Percentiles rank a stretch among this genome's conserved stretches.
These are phyloP conservation scores for Apiospora pterosperma DNA, from an alignment of 2,329 filamentous ascomycete genomes.

Conservation along the genomic window DNA sequence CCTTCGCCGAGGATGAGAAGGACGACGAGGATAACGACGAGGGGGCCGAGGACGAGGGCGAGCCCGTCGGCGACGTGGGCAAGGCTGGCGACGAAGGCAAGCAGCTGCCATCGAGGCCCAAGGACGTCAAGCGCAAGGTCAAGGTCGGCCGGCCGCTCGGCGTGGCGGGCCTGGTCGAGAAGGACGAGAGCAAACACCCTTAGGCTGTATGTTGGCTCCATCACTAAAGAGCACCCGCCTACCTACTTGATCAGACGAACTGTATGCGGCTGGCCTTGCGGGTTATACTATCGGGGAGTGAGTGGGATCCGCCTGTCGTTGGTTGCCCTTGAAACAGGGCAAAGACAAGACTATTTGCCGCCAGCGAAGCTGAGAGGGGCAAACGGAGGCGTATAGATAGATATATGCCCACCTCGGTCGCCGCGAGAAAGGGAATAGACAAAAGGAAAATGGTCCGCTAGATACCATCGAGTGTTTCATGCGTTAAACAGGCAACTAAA, in stretches of 20 bases:
- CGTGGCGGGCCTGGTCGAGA: conserved; percentile 74
- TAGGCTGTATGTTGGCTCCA: conserved; percentile 11
- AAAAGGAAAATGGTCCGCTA: not conserved
- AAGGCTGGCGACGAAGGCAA: conserved; percentile 37
- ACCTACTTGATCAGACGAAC: not conserved
- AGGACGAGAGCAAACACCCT: conserved; percentile 55
- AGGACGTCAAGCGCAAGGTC: conserved; percentile 72
- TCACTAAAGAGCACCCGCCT: not conserved
- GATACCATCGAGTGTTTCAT: not conserved
- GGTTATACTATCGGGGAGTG: no score
- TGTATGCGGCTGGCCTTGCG: not conserved
- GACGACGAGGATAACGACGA: conserved; percentile 34
- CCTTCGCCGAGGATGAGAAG: conserved; percentile 38
- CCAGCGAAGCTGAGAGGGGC: not conserved
- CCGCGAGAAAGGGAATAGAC: not conserved
- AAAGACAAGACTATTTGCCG: not conserved
- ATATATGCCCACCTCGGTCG: not conserved
- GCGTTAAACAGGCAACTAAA: not conserved
- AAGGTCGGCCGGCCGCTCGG: conserved; percentile 79
- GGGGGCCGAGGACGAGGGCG: conserved; percentile 55
- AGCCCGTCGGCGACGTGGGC: conserved; percentile 66
- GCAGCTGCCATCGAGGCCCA: conserved; percentile 24
- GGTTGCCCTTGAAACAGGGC: not conserved
- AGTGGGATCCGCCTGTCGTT: not conserved
- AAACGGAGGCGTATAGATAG: not conserved